Evolutionary conservation across 169 alveolate genomes (phyloP).

Genomic region (Cryptosporidium viatorum): DNA sequence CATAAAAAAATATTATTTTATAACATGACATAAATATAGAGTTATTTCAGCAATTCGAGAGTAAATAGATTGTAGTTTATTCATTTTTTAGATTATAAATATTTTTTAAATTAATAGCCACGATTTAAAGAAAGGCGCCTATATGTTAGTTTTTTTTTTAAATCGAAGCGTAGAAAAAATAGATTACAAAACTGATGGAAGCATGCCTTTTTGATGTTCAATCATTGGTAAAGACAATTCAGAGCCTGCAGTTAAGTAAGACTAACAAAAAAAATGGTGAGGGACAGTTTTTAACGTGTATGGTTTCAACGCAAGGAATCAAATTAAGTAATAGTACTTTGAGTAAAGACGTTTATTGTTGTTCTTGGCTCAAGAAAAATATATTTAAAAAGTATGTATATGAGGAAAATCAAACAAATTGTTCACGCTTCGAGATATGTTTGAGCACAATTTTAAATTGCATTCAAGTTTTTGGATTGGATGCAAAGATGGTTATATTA

Average conservation of each 20-base stretch:
- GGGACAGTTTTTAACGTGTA: constrained; percentile 66
- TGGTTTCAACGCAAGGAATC: constrained; percentile 31
- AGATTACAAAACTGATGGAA: constrained; percentile 20
- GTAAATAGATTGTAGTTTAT: background rate
- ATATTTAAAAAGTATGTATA: constrained; percentile 20
- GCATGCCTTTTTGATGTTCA: constrained; percentile 58
- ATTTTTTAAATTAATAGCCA: no score
- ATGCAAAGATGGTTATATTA: constrained; percentile 58
- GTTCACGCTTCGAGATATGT: constrained; percentile 10
- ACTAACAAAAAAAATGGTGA: constrained; percentile 33
- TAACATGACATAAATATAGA: background rate
- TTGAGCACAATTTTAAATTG: constrained; percentile 30
- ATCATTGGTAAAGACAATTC: constrained; percentile 46
- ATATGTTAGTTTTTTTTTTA: background rate
- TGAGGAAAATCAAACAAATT: background rate
- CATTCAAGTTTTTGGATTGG: constrained; percentile 64
- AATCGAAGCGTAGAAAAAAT: background rate
- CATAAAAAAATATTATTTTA: no score
- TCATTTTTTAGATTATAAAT: background rate
- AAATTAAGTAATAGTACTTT: constrained; percentile 56
- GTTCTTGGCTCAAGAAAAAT: constrained; percentile 51
- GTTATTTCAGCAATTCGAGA: background rate
- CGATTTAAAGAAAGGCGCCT: background rate
- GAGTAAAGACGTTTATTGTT: constrained; percentile 65
- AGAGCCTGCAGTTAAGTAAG: constrained; percentile 60